phyloP scores from a whole-genome alignment of 2,329 filamentous ascomycete species.

The Chaetomiaceae sp. region DNA sequence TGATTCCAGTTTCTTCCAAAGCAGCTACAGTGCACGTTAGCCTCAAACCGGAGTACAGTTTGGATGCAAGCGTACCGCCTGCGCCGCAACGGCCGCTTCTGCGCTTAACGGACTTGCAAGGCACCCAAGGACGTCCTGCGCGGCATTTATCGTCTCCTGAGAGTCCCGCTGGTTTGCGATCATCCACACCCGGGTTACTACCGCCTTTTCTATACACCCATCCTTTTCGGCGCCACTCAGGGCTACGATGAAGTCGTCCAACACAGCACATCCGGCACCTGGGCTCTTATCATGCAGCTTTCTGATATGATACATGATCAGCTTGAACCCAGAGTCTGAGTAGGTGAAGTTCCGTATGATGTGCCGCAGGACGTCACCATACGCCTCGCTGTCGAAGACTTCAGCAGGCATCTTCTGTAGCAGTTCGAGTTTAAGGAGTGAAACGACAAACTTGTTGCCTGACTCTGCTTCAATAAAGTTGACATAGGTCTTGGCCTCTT shows the following conservation, averaged over 20 bases:
- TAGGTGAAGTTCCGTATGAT: slow-evolving; percentile 59
- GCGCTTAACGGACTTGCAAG: slow-evolving; percentile 48
- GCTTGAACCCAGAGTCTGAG: slow-evolving; percentile 60
- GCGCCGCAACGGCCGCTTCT: slow-evolving; percentile 61
- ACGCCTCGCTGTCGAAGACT: slow-evolving; percentile 45
- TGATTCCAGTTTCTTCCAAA: slow-evolving; percentile 76
- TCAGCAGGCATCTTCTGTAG: slow-evolving; percentile 48
- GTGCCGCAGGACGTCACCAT: slow-evolving; percentile 50
- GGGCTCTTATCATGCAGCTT: slow-evolving; percentile 56
- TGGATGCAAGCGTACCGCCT: slow-evolving; percentile 50
- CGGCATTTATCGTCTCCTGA: slow-evolving; percentile 27
- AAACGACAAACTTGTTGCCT: slow-evolving; percentile 60
- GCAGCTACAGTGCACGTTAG: slow-evolving; percentile 48
- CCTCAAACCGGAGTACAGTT: not conserved
- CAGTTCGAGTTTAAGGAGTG: slow-evolving; percentile 65
- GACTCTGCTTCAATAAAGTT: slow-evolving; percentile 58
- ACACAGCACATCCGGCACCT: slow-evolving; percentile 43
- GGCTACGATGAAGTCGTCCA: slow-evolving; percentile 61
- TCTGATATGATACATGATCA: slow-evolving; percentile 64
- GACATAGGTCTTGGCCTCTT: slow-evolving; percentile 55
- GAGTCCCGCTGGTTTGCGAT: slow-evolving; percentile 44
- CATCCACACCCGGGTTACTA: slow-evolving; percentile 67
- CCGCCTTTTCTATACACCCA: slow-evolving; percentile 63
- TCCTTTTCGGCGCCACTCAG: slow-evolving; percentile 41
- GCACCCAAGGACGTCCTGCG: slow-evolving; percentile 39